phyloP scores from a whole-genome alignment of 1,139 yeast genomes.

The Hanseniaspora uvarum region DNA sequence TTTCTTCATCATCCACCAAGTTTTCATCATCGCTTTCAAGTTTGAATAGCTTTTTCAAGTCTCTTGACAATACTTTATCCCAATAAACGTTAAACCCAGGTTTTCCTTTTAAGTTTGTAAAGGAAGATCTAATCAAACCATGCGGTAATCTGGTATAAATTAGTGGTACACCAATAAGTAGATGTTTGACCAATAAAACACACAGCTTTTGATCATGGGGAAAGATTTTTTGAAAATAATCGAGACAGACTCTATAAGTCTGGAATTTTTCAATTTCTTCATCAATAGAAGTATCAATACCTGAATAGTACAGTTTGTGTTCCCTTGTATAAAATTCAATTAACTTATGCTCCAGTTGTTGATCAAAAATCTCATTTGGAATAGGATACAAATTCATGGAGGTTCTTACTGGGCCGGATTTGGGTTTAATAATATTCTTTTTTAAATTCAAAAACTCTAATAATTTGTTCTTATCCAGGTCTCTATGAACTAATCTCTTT shows the following conservation, averaged over 20 bases:
- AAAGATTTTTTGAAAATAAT: not conserved
- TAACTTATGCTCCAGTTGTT: not conserved
- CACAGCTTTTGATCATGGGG: conserved; percentile 2
- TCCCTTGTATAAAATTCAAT: not conserved
- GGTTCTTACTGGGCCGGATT: not conserved
- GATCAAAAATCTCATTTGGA: not conserved
- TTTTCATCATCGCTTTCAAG: conserved; percentile 2
- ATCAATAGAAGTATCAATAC: not conserved
- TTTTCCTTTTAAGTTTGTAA: conserved; percentile 3
- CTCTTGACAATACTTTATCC: conserved; percentile 4
- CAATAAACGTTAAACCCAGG: conserved; percentile 13
- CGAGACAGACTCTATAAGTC: not conserved
- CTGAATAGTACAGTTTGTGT: not conserved
- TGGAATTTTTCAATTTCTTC: conserved; percentile 6
- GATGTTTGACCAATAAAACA: conserved; percentile 1
- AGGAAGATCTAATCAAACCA: conserved; percentile 13
- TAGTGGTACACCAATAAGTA: conserved; percentile 14
- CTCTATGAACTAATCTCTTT: conserved; percentile 9
- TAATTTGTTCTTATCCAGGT: conserved; percentile 1
- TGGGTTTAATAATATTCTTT: conserved; percentile 1
- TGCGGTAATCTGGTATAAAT: conserved; percentile 12
- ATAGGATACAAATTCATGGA: conserved; percentile 8
- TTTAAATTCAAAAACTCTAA: not conserved
- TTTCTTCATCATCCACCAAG: not conserved
- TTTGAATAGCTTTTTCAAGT: not conserved